Base-by-base conservation (phyloP, 495 filamentous ascomycete genomes). In the Paragyromitra xinjiangensis region DNA sequence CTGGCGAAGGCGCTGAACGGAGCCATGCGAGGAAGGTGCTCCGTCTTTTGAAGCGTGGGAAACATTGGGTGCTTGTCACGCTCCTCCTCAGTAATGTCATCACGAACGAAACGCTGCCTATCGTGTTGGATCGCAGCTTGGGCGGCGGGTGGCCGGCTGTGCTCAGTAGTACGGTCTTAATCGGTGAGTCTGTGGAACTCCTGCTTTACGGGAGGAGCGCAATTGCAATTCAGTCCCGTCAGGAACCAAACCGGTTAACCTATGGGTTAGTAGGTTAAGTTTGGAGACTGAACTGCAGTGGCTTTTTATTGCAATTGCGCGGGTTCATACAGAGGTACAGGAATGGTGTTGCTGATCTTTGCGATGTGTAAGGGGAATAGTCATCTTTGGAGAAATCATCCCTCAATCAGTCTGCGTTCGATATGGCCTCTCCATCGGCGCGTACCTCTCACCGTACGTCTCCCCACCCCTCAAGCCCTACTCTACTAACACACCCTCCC, bases 41-140 rank as follows among this genome's bases (percentile, higher is more conserved):
- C 73, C 88, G 89, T 34, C 86, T 99, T 16, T 84, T 99, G 58
- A 90, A 95, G 71, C 90, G 88, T 59, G 96, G 95, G 53, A 99
- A 99, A 81, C 95, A 99, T 84, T 99, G 95, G 95, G 95, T 99
- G n/a, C 86, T 99, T 67, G 95, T 99, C 42, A 99, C 95, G 12
- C 86, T 99, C 40, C 88, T 99, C 3, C 85, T 99, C 63, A 92
- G 93, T 79, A 99, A 99, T 84, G 95, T 98, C 81, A 98, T 99
- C 80, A 97, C 97, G 64, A 99, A 99, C 84, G 95, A 98, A 85
- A 95, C 95, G 0, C 88, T 99, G 7, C 95, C 95, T 29, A 97
- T 99, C 64, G 92, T 98, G 24, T 88, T 99, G 16, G 95, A 99
- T 84, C 88, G 96, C 42, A 95, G 93, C 69, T 88, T 99, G 19